Evolutionary conservation across 2,329 filamentous ascomycete genomes (phyloP).

Genomic region (Aaosphaeria pasadenensis): DNA sequence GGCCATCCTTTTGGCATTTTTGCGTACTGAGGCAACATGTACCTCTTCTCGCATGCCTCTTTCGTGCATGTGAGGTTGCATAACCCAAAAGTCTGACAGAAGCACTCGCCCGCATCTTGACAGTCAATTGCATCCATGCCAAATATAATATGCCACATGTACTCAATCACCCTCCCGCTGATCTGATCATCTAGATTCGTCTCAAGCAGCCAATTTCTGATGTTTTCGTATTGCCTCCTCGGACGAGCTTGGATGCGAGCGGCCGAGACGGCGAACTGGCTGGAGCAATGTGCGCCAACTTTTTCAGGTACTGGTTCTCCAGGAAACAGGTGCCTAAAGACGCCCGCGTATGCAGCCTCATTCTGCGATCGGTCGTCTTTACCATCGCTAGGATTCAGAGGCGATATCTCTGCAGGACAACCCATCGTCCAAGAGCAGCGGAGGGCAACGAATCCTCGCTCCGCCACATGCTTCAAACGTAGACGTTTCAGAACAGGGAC

Average conservation of each 20-base stretch:
- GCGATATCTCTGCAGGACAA: constrained; percentile 48
- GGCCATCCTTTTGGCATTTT: constrained; percentile 61
- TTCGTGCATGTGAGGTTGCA: constrained; percentile 47
- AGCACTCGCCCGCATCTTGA: constrained; percentile 58
- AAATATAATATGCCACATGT: constrained; percentile 50
- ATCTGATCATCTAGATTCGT: constrained; percentile 45
- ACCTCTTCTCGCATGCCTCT: constrained; percentile 53
- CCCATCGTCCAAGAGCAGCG: constrained; percentile 50
- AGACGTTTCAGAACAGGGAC: constrained; percentile 44
- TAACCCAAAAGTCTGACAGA: constrained; percentile 62
- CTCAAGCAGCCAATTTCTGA: constrained; percentile 45
- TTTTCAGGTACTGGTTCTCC: constrained; percentile 33
- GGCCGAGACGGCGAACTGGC: constrained; percentile 50
- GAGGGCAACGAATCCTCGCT: constrained; percentile 49
- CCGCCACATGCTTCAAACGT: constrained; percentile 41
- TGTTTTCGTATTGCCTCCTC: constrained; percentile 45
- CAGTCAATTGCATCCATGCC: constrained; percentile 49
- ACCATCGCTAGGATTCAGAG: constrained; percentile 28
- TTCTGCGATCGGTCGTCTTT: constrained; percentile 20
- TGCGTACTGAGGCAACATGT: constrained; percentile 55
- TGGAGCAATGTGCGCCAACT: constrained; percentile 49
- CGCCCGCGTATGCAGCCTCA: constrained; percentile 41
- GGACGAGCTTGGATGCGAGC: constrained; percentile 42
- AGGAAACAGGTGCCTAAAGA: constrained; percentile 46
- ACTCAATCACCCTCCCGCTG: constrained; percentile 52